Evolutionary conservation across 2,329 filamentous ascomycete species (phyloP).

Genomic region (Didymella glomerata): DNA sequence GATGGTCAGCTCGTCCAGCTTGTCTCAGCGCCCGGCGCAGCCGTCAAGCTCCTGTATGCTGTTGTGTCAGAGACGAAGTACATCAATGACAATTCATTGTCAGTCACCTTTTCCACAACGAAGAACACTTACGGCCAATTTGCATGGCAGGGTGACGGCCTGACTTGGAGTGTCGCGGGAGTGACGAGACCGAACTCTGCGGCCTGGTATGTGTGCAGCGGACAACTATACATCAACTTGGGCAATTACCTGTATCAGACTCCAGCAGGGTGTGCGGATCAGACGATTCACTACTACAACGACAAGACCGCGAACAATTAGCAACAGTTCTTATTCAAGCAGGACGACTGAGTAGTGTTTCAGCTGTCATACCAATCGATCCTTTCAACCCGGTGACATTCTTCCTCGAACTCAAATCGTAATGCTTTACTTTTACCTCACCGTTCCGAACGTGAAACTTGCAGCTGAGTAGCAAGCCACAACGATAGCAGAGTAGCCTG

Average conservation of each 20-base stretch:
- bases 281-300: constrained; percentile 59
- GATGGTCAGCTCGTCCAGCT: constrained; percentile 65
- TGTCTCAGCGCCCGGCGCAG: constrained; percentile 58
- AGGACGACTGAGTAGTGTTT: too few species aligned
- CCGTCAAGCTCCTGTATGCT: constrained; percentile 52
- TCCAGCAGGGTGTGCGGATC: constrained; percentile 65
- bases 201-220: constrained; percentile 67
- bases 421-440: too few species aligned
- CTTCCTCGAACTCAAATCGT: too few species aligned
- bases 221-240: constrained; percentile 66
- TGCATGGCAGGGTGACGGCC: constrained; percentile 65
- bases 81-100: constrained; percentile 53
- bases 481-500: too few species aligned
- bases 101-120: constrained; percentile 60
- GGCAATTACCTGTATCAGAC: constrained; percentile 67
- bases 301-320: constrained; percentile 44
- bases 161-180: constrained; percentile 62
- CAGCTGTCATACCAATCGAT: too few species aligned
- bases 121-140: constrained; percentile 66
- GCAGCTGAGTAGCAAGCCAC: too few species aligned
- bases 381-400: too few species aligned
- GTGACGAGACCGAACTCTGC: constrained; percentile 63
- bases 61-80: constrained; percentile 37
- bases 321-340: too few species aligned
- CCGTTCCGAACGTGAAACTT: too few species aligned